phyloP scores from a whole-genome alignment of 176 grass and related monocot genomes.

The Phoenix dactylifera region DNA sequence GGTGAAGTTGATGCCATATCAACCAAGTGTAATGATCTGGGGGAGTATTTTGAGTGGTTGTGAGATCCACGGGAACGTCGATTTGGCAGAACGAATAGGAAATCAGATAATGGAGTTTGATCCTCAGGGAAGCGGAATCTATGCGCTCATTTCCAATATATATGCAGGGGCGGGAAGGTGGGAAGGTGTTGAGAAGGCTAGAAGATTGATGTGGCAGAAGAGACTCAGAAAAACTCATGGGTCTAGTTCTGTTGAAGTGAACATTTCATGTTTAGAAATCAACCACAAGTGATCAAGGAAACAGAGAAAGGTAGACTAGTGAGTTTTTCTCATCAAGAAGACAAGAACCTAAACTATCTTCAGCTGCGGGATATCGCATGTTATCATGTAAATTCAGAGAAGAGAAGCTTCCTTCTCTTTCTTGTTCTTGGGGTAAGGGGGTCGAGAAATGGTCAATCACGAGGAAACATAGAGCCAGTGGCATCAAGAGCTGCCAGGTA shows the following conservation, averaged over 20 bases:
- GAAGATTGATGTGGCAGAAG: constrained; percentile 28
- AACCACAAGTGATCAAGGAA: too few species aligned
- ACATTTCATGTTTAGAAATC: neutral
- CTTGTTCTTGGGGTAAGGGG: too few species aligned
- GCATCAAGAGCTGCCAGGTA: too few species aligned
- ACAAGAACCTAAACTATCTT: too few species aligned
- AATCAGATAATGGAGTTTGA: constrained; percentile 25
- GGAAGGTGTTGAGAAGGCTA: constrained; percentile 18
- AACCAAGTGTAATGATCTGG: neutral
- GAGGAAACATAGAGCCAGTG: too few species aligned
- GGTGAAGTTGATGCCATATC: constrained; percentile 1
- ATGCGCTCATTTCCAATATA: constrained; percentile 38
- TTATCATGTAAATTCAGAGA: too few species aligned
- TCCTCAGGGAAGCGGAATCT: constrained; percentile 30
- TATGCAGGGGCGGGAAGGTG: constrained; percentile 26
- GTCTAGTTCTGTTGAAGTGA: constrained; percentile 26
- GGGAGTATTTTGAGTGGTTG: constrained; percentile 8
- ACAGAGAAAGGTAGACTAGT: too few species aligned
- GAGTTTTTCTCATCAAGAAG: too few species aligned
- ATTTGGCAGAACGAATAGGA: constrained; percentile 22
- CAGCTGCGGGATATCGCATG: too few species aligned
- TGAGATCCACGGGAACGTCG: neutral
- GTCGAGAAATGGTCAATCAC: too few species aligned
- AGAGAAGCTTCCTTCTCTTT: too few species aligned
- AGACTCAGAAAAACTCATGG: constrained; percentile 34